A percentile compares a stretch with the other conserved stretches of the same genome.
These are phyloP conservation scores for Rhododendron griersonianum DNA, from an alignment of 148 eudicot genomes.

Conservation along the genomic window DNA sequence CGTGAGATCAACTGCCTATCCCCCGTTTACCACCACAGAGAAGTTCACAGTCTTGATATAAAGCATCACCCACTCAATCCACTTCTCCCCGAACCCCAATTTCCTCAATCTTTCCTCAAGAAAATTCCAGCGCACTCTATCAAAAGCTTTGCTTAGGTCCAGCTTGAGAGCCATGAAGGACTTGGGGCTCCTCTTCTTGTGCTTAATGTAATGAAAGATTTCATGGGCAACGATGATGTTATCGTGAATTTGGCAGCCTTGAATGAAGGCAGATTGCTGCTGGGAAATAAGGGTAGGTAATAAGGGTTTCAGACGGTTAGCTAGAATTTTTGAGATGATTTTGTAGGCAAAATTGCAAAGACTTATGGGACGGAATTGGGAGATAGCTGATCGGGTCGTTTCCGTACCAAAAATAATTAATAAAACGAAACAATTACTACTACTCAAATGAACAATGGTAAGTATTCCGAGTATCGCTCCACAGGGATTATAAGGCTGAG, in stretches of 20 bases:
- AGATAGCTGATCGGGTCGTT: too few relatives aligned
- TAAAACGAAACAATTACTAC: too few relatives aligned
- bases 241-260: not conserved
- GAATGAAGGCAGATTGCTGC: not conserved
- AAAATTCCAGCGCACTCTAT: not conserved
- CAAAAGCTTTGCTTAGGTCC: not conserved
- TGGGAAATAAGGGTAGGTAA: not conserved
- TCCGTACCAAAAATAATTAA: too few relatives aligned
- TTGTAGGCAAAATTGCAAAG: too few relatives aligned
- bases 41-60: not conserved
- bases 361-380: too few relatives aligned
- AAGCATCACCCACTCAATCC: not conserved
- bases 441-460: too few relatives aligned
- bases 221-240: not conserved
- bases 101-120: not conserved
- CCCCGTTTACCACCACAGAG: not conserved
- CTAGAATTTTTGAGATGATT: too few relatives aligned
- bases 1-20: too few relatives aligned
- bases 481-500: too few relatives aligned
- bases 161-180: not conserved
- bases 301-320: too few relatives aligned
- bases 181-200: not conserved
- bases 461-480: too few relatives aligned
- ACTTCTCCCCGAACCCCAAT: not conserved
- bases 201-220: not conserved